Base-by-base conservation (phyloP, 2,329 filamentous ascomycete genomes). In the Fusarium miscanthi region DNA sequence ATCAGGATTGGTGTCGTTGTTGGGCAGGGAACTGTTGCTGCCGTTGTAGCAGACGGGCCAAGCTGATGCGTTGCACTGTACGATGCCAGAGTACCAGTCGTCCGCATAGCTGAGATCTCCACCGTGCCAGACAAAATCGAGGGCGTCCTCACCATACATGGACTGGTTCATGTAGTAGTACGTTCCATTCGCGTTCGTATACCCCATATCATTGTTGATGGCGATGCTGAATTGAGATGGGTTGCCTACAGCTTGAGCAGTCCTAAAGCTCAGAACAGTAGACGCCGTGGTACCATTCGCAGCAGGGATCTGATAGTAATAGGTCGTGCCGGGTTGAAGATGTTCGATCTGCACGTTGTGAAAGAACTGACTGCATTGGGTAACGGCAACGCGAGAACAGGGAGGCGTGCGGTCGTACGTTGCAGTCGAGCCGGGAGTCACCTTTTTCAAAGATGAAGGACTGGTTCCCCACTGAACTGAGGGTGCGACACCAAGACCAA, bases 21-120 rank as follows among this genome's bases (percentile, higher is more conserved):
- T 37, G 4, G 61, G 61, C 4, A 63, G 8, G 0, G 1, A 6
- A 19, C 33, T 59, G 2, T 6, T 11, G 21, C 37, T 62, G 14
- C 56, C 61, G n/a, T 63, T 63, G 1, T 61, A 63, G 2, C 61
- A 61, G 14, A 63, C 56, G 0, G 61, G 61, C 61, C 61, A 63
- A 1, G 0, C 35, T 1, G 30, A 10, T 0, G 2, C 1, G 17
- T 49, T 25, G 11, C 61, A 63, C 11, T 59, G 56, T 3, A 63
- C 13, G 19, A 62, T 27, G 0, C 61, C 61, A 33, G 56, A 51
- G 25, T 63, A 62, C 61, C 61, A 63, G 3, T 63, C 56, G 38
- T 63, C 57, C 3, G 61, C 61, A 12, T 63, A 61, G 12, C 56
- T 63, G 2, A 63, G 45, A 45, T 63, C 61, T 5, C 61, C 43